Evolutionary conservation across 805 yeast species (phyloP).

Genomic region (Ogataea wickerhamii): DNA sequence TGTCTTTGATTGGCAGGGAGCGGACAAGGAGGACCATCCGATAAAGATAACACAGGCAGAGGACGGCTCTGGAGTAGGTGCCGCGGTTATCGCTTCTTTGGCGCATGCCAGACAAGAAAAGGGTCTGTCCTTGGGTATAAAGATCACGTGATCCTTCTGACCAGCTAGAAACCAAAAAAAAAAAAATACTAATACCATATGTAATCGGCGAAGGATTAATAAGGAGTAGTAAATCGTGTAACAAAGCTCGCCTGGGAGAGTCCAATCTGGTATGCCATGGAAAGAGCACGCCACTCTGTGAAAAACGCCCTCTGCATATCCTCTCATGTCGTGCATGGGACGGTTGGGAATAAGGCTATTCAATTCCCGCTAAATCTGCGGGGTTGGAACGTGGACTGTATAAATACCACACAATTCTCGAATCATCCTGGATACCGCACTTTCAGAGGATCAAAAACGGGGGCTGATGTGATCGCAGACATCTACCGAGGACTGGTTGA

Average conservation of each 20-base stretch:
- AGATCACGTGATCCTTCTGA: slow-evolving; percentile 3
- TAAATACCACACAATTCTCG: slow-evolving; percentile 85
- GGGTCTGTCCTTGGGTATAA: slow-evolving; percentile 64
- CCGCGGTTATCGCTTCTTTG: slow-evolving; percentile 95
- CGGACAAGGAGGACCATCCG: slow-evolving; percentile 58
- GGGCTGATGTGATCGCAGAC: slow-evolving; percentile 42
- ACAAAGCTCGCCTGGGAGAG: too few species aligned
- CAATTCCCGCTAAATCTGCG: slow-evolving; percentile 81
- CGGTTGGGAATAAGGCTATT: slow-evolving; percentile 90
- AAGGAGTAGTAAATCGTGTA: too few species aligned
- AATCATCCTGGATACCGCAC: slow-evolving; percentile 88
- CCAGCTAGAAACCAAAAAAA: too few species aligned
- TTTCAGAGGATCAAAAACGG: slow-evolving; percentile 55
- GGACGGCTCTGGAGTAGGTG: slow-evolving; percentile 99
- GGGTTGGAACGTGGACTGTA: slow-evolving; percentile 91
- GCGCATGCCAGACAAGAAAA: slow-evolving; percentile 73
- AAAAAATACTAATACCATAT: too few species aligned
- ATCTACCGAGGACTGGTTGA: slow-evolving; percentile 54
- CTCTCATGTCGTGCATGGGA: slow-evolving; percentile 93
- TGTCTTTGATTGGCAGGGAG: slow-evolving; percentile 75
- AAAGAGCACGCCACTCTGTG: slow-evolving; percentile 7
- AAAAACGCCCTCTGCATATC: slow-evolving; percentile 54
- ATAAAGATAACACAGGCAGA: slow-evolving; percentile 86
- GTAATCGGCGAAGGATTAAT: too few species aligned
- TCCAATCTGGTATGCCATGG: too few species aligned